Conservation (phyloP, 345 rosid genomes). For the Barbarea vulgaris region DNA sequence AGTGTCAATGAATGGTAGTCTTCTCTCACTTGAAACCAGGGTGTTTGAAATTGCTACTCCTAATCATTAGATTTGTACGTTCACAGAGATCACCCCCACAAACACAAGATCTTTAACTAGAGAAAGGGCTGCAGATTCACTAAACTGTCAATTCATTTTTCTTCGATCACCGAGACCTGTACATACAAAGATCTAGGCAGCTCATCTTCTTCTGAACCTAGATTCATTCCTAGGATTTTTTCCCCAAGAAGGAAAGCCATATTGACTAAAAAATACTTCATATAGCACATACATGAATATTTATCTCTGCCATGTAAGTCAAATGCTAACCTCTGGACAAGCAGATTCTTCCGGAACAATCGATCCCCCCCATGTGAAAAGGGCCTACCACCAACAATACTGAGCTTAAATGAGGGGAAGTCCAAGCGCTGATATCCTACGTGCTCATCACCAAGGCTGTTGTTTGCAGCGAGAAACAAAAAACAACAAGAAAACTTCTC, state of each 20-base stretch:
- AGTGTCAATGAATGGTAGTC: not conserved
- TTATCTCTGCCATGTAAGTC: not conserved
- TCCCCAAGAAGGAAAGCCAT: not conserved
- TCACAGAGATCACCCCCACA: conserved; percentile 11
- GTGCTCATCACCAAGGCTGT: conserved; percentile 84
- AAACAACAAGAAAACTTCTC: not conserved
- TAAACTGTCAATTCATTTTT: not conserved
- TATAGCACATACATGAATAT: conserved; percentile 3
- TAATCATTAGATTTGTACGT: conserved; percentile 1
- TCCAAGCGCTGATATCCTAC: conserved; percentile 73
- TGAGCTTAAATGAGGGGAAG: conserved; percentile 66
- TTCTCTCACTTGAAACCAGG: conserved; percentile 2
- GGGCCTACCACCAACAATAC: conserved; percentile 88
- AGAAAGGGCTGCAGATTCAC: not conserved
- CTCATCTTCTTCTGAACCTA: not conserved
- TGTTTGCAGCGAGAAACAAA: conserved; percentile 20
- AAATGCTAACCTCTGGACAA: conserved; percentile 56
- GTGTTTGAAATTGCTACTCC: not conserved
- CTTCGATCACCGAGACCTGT: not conserved
- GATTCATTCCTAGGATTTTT: not conserved
- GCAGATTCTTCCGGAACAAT: conserved; percentile 59
- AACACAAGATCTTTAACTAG: not conserved
- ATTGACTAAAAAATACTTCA: not conserved
- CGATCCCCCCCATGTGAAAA: conserved; percentile 79
- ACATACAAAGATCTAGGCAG: conserved; percentile 1